phyloP scores from a whole-genome alignment of 2,329 filamentous ascomycete genomes.

The Cryphonectria radicalis region DNA sequence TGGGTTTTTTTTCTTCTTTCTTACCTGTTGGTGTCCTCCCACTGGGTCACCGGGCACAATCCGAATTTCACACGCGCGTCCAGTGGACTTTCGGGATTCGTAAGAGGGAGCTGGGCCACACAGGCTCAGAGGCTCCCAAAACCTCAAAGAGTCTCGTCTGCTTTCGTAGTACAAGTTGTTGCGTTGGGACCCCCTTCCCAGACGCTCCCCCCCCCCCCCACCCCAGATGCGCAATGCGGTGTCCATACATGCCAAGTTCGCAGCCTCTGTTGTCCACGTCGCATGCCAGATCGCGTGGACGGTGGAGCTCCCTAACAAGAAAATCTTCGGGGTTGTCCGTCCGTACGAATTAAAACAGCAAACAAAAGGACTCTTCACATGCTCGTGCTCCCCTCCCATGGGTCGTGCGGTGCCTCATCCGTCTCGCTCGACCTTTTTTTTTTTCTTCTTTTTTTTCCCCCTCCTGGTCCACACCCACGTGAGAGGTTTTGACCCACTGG shows the following conservation, averaged over 20 bases:
- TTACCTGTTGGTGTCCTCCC: no score
- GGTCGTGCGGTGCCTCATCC: not conserved
- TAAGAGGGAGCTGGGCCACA: not conserved
- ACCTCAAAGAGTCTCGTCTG: not conserved
- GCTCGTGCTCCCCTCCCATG: not conserved
- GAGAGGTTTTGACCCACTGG: not conserved
- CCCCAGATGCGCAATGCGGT: not conserved
- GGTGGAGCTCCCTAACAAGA: not conserved
- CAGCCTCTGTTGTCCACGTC: not conserved
- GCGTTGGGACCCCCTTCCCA: not conserved
- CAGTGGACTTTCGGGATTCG: not conserved
- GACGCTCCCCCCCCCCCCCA: no score
- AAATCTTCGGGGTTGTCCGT: not conserved
- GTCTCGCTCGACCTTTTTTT: no score
- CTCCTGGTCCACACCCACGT: not conserved
- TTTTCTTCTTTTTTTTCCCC: not conserved
- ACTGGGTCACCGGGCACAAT: not conserved
- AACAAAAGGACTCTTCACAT: not conserved
- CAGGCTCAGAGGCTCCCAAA: not conserved
- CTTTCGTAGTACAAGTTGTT: not conserved
- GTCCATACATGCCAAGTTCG: not conserved
- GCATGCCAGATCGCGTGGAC: not conserved
- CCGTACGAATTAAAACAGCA: not conserved
- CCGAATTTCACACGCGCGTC: slow-evolving; percentile 1
- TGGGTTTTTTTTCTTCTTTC: not conserved